A percentile compares a stretch with the other conserved stretches of the same genome.
Conservation (phyloP, 2,329 filamentous ascomycete genomes). For the Pyrenochaeta sp. region DNA sequence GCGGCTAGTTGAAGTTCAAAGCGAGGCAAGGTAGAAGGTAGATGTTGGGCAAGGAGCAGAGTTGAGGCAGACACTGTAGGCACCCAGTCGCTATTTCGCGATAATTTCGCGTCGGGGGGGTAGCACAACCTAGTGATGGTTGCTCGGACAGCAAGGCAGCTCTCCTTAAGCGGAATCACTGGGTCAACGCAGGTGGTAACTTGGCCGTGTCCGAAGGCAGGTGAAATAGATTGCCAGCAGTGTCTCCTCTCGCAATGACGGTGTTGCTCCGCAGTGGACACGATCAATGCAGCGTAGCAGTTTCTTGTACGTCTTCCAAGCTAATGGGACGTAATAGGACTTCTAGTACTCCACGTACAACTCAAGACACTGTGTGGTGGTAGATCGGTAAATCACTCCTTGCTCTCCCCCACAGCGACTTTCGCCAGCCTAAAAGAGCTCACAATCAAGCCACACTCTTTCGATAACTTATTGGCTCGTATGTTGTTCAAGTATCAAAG, state of each 20-base stretch:
- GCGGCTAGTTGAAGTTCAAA: not conserved
- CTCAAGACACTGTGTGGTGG: not conserved
- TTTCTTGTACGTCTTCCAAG: constrained; percentile 24
- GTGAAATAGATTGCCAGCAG: constrained; percentile 2
- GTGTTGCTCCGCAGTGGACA: not conserved
- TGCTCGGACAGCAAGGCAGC: constrained; percentile 8
- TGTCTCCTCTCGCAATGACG: not conserved
- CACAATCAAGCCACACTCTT: not conserved
- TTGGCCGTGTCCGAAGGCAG: constrained; percentile 7
- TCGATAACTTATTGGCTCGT: not conserved
- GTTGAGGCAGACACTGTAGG: not conserved
- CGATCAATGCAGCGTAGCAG: not conserved
- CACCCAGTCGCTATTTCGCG: not conserved
- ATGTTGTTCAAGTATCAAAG: not conserved
- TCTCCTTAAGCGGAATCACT: not conserved
- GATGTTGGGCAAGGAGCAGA: not conserved
- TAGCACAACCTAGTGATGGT: constrained; percentile 10
- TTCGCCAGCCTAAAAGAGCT: not conserved
- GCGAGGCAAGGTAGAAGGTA: not conserved
- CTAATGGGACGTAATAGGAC: constrained; percentile 26
- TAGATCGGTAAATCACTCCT: not conserved
- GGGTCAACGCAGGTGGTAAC: constrained; percentile 9
- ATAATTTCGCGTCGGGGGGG: not conserved
- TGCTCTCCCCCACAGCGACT: not conserved
- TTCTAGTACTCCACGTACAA: not conserved